Percentiles rank a stretch among this genome's conserved stretches.
These are phyloP conservation scores for Grigorovia yakushimaensis DNA, from an alignment of 805 yeast genomes.

Conservation along the genomic window DNA sequence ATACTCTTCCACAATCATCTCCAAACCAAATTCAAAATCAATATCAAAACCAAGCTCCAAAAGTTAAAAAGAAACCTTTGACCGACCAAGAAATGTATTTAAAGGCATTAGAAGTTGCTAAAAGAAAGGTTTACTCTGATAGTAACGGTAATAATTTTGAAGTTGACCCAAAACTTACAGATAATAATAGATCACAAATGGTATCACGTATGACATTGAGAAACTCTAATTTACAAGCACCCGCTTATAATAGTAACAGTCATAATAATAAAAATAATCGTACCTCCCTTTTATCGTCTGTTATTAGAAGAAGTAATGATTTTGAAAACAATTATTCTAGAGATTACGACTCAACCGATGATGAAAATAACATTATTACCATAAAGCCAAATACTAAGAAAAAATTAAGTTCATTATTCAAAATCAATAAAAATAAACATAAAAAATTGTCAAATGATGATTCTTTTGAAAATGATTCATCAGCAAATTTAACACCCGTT, in stretches of 20 bases:
- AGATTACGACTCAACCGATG: not conserved
- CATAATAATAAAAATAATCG: not conserved
- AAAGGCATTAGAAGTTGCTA: slow-evolving; percentile 46
- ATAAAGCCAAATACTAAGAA: not conserved
- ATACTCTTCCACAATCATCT: not conserved
- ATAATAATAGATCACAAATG: slow-evolving; percentile 12
- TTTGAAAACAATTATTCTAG: not conserved
- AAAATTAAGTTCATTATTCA: not conserved
- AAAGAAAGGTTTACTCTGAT: slow-evolving; percentile 40
- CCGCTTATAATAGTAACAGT: not conserved
- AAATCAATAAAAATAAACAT: not conserved
- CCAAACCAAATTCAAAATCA: not conserved
- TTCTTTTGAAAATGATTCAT: not conserved
- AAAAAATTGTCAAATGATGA: not conserved
- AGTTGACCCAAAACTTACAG: not conserved
- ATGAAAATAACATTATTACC: not conserved
- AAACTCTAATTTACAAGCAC: not conserved
- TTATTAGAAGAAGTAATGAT: not conserved
- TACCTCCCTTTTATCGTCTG: not conserved
- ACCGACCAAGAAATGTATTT: slow-evolving; percentile 42
- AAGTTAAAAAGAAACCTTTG: slow-evolving; percentile 6
- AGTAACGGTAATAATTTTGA: not conserved
- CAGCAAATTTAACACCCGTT: not conserved
- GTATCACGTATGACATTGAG: slow-evolving; percentile 18
- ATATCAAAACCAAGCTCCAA: not conserved